A percentile compares a stretch with the other conserved stretches of the same genome.
These are phyloP conservation scores for Umbelopsis sp. DNA, from an alignment of 371 early-diverging fungal species.

Conservation along the genomic window DNA sequence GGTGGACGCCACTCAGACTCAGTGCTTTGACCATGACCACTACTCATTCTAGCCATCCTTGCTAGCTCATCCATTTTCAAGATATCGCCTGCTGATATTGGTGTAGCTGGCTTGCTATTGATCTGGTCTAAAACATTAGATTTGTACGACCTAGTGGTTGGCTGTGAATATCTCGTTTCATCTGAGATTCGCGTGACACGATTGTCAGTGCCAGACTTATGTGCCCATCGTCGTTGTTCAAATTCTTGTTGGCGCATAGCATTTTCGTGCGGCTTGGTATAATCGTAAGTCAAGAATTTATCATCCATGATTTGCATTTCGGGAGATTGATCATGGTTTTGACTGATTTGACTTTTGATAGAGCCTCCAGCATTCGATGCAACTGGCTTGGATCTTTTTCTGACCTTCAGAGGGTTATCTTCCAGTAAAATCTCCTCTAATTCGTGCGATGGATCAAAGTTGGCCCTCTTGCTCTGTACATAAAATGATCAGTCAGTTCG, in stretches of 20 bases:
- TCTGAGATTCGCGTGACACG: background rate
- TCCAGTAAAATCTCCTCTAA: conserved; percentile 93
- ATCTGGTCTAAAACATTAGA: conserved; percentile 43
- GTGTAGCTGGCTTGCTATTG: conserved; percentile 47
- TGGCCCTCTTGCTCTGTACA: conserved; percentile 64
- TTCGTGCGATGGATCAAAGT: conserved; percentile 96
- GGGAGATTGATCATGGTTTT: conserved; percentile 30
- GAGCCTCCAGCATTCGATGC: conserved; percentile 29
- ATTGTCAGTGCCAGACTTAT: conserved; percentile 1
- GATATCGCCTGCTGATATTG: conserved; percentile 45
- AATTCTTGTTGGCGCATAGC: conserved; percentile 20
- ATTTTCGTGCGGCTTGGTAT: conserved; percentile 55
- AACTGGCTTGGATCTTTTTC: conserved; percentile 37
- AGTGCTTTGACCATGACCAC: conserved; percentile 28
- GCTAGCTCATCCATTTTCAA: conserved; percentile 52
- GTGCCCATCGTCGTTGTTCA: conserved; percentile 19
- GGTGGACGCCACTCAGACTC: conserved; percentile 50
- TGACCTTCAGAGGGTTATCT: conserved; percentile 83
- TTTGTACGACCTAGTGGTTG: conserved; percentile 37
- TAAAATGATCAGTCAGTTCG: conserved; percentile 21
- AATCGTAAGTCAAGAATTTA: conserved; percentile 65
- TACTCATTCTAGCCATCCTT: conserved; percentile 34
- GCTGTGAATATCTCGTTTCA: conserved; percentile 25
- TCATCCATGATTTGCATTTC: conserved; percentile 65
- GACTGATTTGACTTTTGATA: conserved; percentile 27